Percentiles rank a stretch among this genome's conserved stretches.
phyloP scores from a whole-genome alignment of 108 stramenopile species.

The Cyclostephanos tholiformis region DNA sequence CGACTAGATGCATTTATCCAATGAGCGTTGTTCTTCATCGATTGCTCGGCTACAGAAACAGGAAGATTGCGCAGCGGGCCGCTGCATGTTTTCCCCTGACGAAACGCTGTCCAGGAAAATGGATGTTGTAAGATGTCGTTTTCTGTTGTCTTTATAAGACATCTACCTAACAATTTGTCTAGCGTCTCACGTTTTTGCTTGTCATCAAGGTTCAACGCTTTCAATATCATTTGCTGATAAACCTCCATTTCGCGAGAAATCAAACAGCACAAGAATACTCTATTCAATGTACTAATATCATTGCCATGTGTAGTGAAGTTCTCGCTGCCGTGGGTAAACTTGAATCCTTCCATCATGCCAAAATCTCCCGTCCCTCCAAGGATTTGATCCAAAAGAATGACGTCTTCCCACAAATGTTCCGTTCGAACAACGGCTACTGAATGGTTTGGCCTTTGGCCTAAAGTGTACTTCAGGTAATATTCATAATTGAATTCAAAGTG shows the following conservation, averaged over 20 bases:
- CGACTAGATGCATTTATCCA: too few species aligned
- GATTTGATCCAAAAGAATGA: background rate
- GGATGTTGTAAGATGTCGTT: background rate
- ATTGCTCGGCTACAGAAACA: too few species aligned
- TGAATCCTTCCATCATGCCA: background rate
- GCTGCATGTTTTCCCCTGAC: background rate
- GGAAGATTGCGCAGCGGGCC: too few species aligned
- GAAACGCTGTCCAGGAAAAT: background rate
- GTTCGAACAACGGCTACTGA: conserved; percentile 11
- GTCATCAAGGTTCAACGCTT: background rate
- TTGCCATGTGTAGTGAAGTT: background rate
- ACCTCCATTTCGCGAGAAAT: conserved; percentile 5
- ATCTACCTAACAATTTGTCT: background rate
- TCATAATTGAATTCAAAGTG: conserved; percentile 7
- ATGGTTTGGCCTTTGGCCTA: conserved; percentile 6
- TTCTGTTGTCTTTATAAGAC: background rate
- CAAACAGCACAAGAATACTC: conserved; percentile 7
- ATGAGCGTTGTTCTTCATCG: too few species aligned
- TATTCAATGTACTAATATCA: background rate
- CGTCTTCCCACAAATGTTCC: conserved; percentile 12
- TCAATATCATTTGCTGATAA: conserved; percentile 6
- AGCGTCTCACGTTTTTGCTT: background rate
- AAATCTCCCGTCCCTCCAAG: background rate
- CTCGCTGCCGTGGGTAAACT: conserved; percentile 4
- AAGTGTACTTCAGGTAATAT: conserved; percentile 9